A percentile compares a stretch with the other conserved stretches of the same genome.
phyloP scores from a whole-genome alignment of 257 asterid genomes.

The Eucommia ulmoides region DNA sequence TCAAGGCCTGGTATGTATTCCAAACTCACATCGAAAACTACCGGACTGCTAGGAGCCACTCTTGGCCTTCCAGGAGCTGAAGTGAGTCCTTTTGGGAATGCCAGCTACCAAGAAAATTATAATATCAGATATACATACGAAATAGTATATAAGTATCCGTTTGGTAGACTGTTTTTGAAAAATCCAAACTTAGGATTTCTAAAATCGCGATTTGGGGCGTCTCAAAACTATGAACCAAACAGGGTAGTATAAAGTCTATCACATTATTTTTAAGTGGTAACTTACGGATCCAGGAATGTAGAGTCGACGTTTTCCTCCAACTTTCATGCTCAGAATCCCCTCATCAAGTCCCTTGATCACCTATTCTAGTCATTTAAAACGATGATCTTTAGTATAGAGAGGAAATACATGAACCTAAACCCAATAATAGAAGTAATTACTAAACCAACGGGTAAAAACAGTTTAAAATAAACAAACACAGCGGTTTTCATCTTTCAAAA shows the following conservation, averaged over 20 bases:
- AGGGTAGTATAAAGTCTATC: neutral
- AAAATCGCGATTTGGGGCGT: too few species aligned
- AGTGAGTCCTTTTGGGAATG: slow-evolving; percentile 41
- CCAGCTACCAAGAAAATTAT: neutral
- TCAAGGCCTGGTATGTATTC: slow-evolving; percentile 91
- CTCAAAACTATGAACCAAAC: neutral
- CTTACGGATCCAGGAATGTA: neutral
- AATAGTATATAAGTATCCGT: neutral
- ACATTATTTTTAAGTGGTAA: neutral
- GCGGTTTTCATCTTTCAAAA: neutral
- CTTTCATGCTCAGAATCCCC: neutral
- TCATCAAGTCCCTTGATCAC: neutral
- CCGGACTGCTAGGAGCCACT: slow-evolving; percentile 82
- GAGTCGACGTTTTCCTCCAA: neutral
- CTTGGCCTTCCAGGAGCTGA: slow-evolving; percentile 99
- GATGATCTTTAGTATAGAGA: neutral
- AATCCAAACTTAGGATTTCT: too few species aligned
- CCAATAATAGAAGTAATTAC: neutral
- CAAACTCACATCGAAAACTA: slow-evolving; percentile 76
- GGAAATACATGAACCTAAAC: neutral
- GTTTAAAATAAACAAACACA: too few species aligned
- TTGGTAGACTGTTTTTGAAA: too few species aligned
- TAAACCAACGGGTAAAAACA: too few species aligned
- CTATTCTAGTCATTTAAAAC: neutral
- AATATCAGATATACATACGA: neutral